Conservation (phyloP, 2,329 filamentous ascomycete genomes). For the Ophiostoma sp. region DNA sequence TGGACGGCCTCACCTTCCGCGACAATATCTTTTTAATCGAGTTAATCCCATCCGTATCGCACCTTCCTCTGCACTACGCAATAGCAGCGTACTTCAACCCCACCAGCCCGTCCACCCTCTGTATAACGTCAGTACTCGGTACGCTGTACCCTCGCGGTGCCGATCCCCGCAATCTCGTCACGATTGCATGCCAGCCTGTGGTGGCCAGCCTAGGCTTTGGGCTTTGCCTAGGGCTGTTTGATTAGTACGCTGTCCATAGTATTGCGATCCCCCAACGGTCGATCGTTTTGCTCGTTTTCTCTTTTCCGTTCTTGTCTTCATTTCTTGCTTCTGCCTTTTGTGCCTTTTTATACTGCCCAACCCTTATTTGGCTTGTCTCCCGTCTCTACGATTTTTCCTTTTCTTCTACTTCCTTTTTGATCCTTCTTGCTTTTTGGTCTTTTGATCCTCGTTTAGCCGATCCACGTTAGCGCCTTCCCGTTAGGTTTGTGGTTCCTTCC, state of each 20-base stretch:
- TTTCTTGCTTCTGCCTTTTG: background rate
- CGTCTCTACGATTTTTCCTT: background rate
- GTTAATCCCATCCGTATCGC: background rate
- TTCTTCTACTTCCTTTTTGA: background rate
- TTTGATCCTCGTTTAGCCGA: background rate
- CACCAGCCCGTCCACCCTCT: background rate
- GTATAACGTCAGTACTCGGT: background rate
- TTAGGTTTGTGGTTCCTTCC: background rate
- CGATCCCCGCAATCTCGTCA: slow-evolving; percentile 11
- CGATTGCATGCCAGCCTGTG: background rate
- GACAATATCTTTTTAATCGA: background rate
- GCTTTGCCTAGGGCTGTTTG: background rate
- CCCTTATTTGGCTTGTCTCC: background rate
- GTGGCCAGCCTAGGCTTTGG: background rate
- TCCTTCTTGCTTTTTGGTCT: background rate
- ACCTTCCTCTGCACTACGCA: background rate
- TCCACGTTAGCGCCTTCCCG: slow-evolving; percentile 7
- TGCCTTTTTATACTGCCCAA: background rate
- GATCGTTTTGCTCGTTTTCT: background rate
- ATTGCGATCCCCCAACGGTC: background rate
- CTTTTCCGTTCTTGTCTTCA: background rate
- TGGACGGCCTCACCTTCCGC: background rate
- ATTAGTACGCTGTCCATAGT: background rate
- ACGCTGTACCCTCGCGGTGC: background rate
- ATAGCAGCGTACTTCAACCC: background rate